Base-by-base conservation (phyloP, 768 basidiomycete genomes). In the Tulasnella sp. region DNA sequence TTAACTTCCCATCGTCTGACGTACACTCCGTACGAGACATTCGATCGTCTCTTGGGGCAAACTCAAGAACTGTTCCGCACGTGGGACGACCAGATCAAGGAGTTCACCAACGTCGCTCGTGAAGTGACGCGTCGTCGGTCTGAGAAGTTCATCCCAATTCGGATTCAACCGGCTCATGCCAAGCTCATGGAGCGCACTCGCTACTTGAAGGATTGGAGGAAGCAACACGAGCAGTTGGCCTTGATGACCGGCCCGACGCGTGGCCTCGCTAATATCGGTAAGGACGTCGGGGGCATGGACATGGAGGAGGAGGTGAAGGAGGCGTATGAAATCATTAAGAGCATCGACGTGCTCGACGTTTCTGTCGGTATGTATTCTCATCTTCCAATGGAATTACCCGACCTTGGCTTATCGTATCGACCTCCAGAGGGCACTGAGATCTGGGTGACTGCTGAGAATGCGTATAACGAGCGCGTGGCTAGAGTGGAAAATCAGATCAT, bases 401-500 rank as follows among this genome's bases (percentile, higher is more conserved):
- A 32, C 64, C 64, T 6, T 12, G 32, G 22, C 16, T 8, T 35
- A 64, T 52, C 34, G 5, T 12, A 14, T 59, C 17, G 26, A 29
- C 29, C 7, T 35, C 39, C 77, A 94, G 95, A 96, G 84, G 96
- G 97, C 2, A 95, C 93, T 17, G 94, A 98, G 80, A 96, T 98
- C 67, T 98, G 95, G 96, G 90, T 96, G 36, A 88, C 94, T 0
- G 95, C 95, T 1, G 97, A 98, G 81, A 94, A 93, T 71, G 94
- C 95, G 5, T 99, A 99, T 79, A 98, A 98, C 76, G 96, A 98
- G 80, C 90, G 95, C 26, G 95, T 98, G 32, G 91, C 97, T 1
- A 85, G 96, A 14, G 96, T 99, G 22, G 97, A 99, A 82, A 98
- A 98, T 81, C 96, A 98, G 80, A 98, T 98, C 78, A 98, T 98